These are phyloP conservation scores for Notholithocarpus densiflorus DNA, from an alignment of 306 rosid genomes.

Conservation along the genomic window DNA sequence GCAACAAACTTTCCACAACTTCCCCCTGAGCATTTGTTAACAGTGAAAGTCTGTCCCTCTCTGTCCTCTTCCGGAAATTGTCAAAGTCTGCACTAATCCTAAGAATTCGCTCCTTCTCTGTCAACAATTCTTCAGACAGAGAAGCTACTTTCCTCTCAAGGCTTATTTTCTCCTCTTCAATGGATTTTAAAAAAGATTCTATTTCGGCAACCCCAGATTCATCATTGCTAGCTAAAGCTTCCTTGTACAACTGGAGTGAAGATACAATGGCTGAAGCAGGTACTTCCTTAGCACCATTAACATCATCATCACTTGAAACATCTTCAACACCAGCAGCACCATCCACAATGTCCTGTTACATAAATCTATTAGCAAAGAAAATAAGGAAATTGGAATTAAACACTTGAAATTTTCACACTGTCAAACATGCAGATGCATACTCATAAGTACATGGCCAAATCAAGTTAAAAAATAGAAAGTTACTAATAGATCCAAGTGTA, in stretches of 20 bases:
- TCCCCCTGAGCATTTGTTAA: conserved; percentile 92
- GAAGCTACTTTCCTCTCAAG: conserved; percentile 52
- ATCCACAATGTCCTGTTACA: conserved; percentile 70
- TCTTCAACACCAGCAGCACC: conserved; percentile 46
- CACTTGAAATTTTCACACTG: conserved; percentile 12
- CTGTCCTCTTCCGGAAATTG: conserved; percentile 94
- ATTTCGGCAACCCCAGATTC: conserved; percentile 61
- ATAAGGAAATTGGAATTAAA: conserved; percentile 15
- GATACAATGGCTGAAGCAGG: conserved; percentile 47
- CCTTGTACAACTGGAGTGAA: conserved; percentile 63
- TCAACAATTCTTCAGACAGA: conserved; percentile 57
- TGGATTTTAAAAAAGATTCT: conserved; percentile 60
- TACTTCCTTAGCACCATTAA: conserved; percentile 40
- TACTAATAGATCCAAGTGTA: background rate
- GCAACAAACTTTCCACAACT: conserved; percentile 76
- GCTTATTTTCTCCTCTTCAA: conserved; percentile 63
- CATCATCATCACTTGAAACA: conserved; percentile 38
- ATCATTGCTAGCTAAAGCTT: conserved; percentile 69
- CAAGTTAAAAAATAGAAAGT: background rate
- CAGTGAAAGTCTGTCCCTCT: conserved; percentile 77
- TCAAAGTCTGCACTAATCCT: conserved; percentile 96
- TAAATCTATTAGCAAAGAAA: conserved; percentile 32
- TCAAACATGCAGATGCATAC: background rate
- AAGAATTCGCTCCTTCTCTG: conserved; percentile 66
- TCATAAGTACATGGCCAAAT: background rate